phyloP scores from a whole-genome alignment of 129 eudicot genomes.

The Flaveria linearis region DNA sequence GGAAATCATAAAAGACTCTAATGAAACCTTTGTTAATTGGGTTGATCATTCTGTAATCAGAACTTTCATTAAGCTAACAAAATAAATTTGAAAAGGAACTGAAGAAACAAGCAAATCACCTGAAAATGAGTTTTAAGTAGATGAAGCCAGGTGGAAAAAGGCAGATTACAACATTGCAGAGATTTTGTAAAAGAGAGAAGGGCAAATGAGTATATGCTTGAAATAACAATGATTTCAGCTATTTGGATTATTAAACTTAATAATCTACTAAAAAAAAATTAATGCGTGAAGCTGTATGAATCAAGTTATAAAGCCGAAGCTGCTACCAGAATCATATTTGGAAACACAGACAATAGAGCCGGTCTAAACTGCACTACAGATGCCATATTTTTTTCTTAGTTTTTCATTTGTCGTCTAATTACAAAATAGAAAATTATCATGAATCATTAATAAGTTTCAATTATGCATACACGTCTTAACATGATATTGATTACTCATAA shows the following conservation, averaged over 20 bases:
- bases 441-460: no score
- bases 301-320: no score
- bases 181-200: conserved; percentile 7
- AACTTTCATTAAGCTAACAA: neutral
- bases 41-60: neutral
- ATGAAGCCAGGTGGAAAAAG: conserved; percentile 43
- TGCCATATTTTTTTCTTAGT: no score
- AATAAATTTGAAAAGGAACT: neutral
- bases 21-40: neutral
- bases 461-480: no score
- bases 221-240: neutral
- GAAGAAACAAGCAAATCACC: conserved; percentile 20
- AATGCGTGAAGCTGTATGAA: neutral
- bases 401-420: no score
- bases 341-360: neutral
- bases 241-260: conserved; percentile 6
- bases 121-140: conserved; percentile 32
- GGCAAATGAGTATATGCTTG: conserved; percentile 11
- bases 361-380: neutral
- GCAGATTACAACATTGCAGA: conserved; percentile 14
- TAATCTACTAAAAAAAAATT: neutral
- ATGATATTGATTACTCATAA: neutral
- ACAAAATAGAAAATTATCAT: no score
- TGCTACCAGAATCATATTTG: no score
- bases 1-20: neutral